Base-by-base conservation (phyloP, 2,329 filamentous ascomycete genomes). In the Amylocarpus encephaloides region DNA sequence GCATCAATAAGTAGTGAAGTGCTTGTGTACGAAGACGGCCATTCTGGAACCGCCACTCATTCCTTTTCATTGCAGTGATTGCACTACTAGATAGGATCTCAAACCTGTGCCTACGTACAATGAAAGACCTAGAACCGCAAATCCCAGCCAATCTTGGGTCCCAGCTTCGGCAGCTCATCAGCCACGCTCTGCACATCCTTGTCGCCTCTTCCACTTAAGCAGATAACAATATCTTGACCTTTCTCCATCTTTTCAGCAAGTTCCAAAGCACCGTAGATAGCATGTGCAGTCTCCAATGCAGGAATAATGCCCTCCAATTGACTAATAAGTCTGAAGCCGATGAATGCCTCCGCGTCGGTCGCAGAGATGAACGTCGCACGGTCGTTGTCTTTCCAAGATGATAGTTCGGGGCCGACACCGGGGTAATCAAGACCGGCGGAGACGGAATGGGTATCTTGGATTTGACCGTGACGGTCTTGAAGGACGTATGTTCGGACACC, bases 141-240 rank as follows among this genome's bases (percentile, higher is more conserved):
- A 59, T 85, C 80, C 81, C 81, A 85, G 51, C 79, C 89, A 69
- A 98, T 97, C 74, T 86, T 76, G 6, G 93, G 93, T 0, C 93
- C 92, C 55, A 98, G 70, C 60, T 78, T 86, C 15, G 92, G 92
- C 65, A 98, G 72, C 71, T 95, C 89, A 65, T 98, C 93, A 0
- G 93, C 93, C 46, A 98, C 92, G 64, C 88, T 95, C 79, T 98
- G 91, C 52, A 98, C 93, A 66, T 98, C 93, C 81, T 98, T 98
- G 71, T 98, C 93, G 56, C 93, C 93, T 61, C 93, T 78, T 7
- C 93, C 93, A 65, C 87, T 94, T 34, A 98, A 69, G 71, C 92
- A 97, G 56, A 98, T 91, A 52, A 98, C 92, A 26, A 98, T 73
- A 64, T 97, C 90, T 71, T 96, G 74, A 46, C 80, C 90, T 73